Evolutionary conservation across 495 filamentous ascomycete genomes (phyloP), one percentile per base, ranked within the genome.

Genomic region (Penicillium turbatum): DNA sequence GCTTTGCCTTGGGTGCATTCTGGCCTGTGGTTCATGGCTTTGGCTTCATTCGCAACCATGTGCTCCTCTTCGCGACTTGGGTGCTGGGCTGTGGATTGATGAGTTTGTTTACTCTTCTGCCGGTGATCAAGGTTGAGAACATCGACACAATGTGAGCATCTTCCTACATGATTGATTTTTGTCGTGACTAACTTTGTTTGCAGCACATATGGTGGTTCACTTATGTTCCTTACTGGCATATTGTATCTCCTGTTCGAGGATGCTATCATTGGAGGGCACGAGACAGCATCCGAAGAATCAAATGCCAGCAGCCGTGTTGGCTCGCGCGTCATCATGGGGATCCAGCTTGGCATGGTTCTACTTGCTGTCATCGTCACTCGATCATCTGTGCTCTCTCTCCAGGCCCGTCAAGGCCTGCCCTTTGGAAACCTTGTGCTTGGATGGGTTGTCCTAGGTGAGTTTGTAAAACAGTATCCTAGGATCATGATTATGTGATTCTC

Each of bases 61-160:
- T 64, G 10, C 51, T 77, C 9, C 76, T 96, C n/a, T 78, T 78
- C 48, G 72, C 68, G 2, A 85, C 83, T 3, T 99, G 95, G 95
- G 77, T 80, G 10, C 62, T 86, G 21, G 85, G 86, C 10, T 96
- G 91, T 66, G 46, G 80, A 2, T 66, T 86, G 6, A 97, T 97
- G 92, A 92, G 91, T 62, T 77, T 80, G 19, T 99, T 99, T 61
- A 97, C 95, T 16, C 69, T 97, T 19, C 76, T 99, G 12, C 88
- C 91, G 6, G 95, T 86, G 0, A 82, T 86, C 59, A 99, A 97
- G 63, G 74, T 82, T 1, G 95, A 99, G 67, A 78, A 88, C 66
- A 63, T 88, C 15, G 79, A 67, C 56, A 73, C 90, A 42, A 95
- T 96, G 89, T 95, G 75, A 42, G 86, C 76, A 21, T 11, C 6